These are phyloP conservation scores for Hypoxylon fuscum DNA, from an alignment of 495 filamentous ascomycete genomes.

Conservation along the genomic window DNA sequence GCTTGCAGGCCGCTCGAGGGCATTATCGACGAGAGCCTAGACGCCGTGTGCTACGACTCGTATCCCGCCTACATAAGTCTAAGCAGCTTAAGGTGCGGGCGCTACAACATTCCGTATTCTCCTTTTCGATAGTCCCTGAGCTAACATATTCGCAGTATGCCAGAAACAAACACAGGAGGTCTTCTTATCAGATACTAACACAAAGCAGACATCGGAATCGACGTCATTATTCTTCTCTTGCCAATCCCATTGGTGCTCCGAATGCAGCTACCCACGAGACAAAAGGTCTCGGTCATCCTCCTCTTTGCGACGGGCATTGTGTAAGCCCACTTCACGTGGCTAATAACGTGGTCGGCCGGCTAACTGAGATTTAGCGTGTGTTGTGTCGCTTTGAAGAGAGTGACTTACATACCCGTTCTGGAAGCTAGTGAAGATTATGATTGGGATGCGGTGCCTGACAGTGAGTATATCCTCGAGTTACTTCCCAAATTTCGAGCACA, in stretches of 20 bases:
- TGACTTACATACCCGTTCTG: constrained; percentile 26
- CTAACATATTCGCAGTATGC: constrained; percentile 21
- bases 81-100: constrained; percentile 25
- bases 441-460: constrained; percentile 32
- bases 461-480: constrained; percentile 10
- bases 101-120: background rate
- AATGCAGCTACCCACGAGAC: constrained; percentile 57
- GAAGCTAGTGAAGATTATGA: constrained; percentile 31
- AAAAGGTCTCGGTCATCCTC: constrained; percentile 57
- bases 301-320: constrained; percentile 62
- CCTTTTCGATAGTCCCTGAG: background rate
- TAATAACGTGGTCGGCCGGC: background rate
- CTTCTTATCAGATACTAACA: background rate
- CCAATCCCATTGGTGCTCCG: constrained; percentile 60
- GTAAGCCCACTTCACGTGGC: constrained; percentile 45
- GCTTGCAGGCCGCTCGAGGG: constrained; percentile 25
- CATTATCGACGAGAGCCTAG: constrained; percentile 25
- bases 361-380: constrained; percentile 20
- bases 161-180: background rate
- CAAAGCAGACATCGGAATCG: constrained; percentile 44
- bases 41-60: constrained; percentile 28
- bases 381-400: constrained; percentile 24
- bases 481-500: background rate
- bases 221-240: constrained; percentile 51
- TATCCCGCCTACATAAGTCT: constrained; percentile 30